phyloP scores from a whole-genome alignment of 495 filamentous ascomycete species.

The Ramalina intermedia region DNA sequence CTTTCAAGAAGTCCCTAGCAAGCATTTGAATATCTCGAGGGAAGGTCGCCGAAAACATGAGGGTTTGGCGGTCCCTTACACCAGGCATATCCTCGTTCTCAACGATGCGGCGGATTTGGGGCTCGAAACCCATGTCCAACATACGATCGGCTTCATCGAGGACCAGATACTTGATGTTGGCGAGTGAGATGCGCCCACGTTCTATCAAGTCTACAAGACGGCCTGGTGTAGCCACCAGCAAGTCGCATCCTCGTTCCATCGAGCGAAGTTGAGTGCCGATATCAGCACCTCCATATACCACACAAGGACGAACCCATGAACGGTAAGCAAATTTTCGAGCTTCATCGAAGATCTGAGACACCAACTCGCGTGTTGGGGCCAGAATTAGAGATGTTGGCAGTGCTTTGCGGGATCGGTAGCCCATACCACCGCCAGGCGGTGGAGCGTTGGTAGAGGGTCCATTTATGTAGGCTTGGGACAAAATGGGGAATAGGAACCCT shows the following conservation, averaged over 20 bases:
- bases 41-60: conserved; percentile 99
- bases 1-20: conserved; percentile 91
- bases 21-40: conserved; percentile 98
- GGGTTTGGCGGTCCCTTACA: conserved; percentile 76
- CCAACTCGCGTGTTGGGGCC: conserved; percentile 91
- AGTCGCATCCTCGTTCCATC: conserved; percentile 95
- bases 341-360: conserved; percentile 97
- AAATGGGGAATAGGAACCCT: conserved; percentile 96
- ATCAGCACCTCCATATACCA: conserved; percentile 97
- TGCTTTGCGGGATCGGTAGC: conserved; percentile 78
- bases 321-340: conserved; percentile 96
- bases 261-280: conserved; percentile 92
- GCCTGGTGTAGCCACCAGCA: conserved; percentile 92
- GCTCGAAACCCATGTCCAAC: conserved; percentile 99
- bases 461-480: conserved; percentile 85
- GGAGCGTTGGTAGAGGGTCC: conserved; percentile 57
- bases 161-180: conserved; percentile 97
- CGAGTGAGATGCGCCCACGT: conserved; percentile 90
- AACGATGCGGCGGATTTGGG: conserved; percentile 95
- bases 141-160: conserved; percentile 99
- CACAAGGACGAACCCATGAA: conserved; percentile 95
- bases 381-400: conserved; percentile 91
- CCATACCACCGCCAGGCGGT: conserved; percentile 50
- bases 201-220: conserved; percentile 96
- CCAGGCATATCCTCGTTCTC: conserved; percentile 95